Evolutionary conservation across 2,329 filamentous ascomycete genomes (phyloP).

Genomic region (Zasmidium cellare): DNA sequence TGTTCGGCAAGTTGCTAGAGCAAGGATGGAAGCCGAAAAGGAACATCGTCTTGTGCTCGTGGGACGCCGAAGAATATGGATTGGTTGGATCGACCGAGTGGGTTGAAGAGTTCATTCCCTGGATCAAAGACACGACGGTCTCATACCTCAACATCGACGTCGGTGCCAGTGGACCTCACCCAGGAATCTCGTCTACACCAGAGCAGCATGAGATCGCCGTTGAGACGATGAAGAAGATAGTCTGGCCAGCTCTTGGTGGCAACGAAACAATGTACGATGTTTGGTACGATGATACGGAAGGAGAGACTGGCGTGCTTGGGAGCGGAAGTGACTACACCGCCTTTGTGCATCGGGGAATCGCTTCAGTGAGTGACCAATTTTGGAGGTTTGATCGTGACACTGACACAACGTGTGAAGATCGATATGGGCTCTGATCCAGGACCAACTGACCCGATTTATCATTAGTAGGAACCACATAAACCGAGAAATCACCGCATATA

Average conservation of each 20-base stretch:
- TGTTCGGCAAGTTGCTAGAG: conserved; percentile 48
- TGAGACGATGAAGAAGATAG: conserved; percentile 62
- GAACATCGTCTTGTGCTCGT: conserved; percentile 48
- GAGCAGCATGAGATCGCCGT: conserved; percentile 70
- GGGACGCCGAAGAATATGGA: conserved; percentile 47
- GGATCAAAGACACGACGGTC: conserved; percentile 46
- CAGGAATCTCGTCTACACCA: conserved; percentile 66
- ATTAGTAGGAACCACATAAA: conserved; percentile 30
- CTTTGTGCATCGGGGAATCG: conserved; percentile 46
- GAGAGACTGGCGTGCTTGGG: conserved; percentile 45
- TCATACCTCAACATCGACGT: conserved; percentile 56
- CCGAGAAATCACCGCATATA: too few species aligned
- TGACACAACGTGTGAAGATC: conserved; percentile 20
- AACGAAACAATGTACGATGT: conserved; percentile 46
- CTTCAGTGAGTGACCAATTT: conserved; percentile 8
- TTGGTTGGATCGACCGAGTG: conserved; percentile 47
- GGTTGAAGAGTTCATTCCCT: conserved; percentile 52
- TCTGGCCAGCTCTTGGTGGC: conserved; percentile 35
- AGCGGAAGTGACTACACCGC: conserved; percentile 50
- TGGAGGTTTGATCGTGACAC: too few species aligned
- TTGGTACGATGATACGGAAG: conserved; percentile 25
- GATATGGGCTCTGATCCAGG: conserved; percentile 44
- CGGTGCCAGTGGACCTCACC: conserved; percentile 55
- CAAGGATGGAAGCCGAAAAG: conserved; percentile 54
- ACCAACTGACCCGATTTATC: conserved; percentile 43